Percentiles rank a stretch among this genome's conserved stretches.
Evolutionary conservation across 1,284 basidiomycete species (phyloP).

Genomic region (Moniliophthora roreri): DNA sequence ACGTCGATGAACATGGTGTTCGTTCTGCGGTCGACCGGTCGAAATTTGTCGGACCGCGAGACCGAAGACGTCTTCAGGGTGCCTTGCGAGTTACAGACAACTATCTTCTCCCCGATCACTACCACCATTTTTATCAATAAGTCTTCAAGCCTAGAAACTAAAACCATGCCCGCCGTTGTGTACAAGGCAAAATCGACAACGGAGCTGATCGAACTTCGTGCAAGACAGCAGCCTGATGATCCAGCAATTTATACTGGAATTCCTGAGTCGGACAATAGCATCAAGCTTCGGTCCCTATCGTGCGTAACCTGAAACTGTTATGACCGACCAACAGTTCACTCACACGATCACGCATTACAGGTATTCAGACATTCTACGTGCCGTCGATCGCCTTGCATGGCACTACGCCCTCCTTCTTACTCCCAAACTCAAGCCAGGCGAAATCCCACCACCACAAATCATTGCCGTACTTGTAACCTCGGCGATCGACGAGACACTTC

Average conservation of each 20-base stretch:
- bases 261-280: slow-evolving; percentile 18
- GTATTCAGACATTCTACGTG: slow-evolving; percentile 31
- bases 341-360: slow-evolving; percentile 17
- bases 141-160: no score
- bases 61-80: no score
- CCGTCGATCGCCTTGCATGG: slow-evolving; percentile 42
- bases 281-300: slow-evolving; percentile 20
- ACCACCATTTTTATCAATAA: no score
- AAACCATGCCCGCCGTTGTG: slow-evolving; percentile 5
- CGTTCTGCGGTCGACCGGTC: no score
- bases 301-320: slow-evolving; percentile 6
- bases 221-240: slow-evolving; percentile 21
- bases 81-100: no score
- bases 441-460: slow-evolving; percentile 30
- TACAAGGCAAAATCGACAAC: slow-evolving; percentile 14
- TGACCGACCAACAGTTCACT: background rate
- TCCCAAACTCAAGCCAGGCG: slow-evolving; percentile 14
- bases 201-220: slow-evolving; percentile 15
- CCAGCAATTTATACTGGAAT: slow-evolving; percentile 23
- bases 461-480: slow-evolving; percentile 41
- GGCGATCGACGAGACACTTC: slow-evolving; percentile 41
- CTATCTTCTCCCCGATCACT: no score
- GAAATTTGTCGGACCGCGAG: no score
- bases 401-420: slow-evolving; percentile 29
- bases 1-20: no score